Evolutionary conservation across 23 red algal species (phyloP), one percentile per base, ranked within the genome.

Genomic region (Chondrus crispus): DNA sequence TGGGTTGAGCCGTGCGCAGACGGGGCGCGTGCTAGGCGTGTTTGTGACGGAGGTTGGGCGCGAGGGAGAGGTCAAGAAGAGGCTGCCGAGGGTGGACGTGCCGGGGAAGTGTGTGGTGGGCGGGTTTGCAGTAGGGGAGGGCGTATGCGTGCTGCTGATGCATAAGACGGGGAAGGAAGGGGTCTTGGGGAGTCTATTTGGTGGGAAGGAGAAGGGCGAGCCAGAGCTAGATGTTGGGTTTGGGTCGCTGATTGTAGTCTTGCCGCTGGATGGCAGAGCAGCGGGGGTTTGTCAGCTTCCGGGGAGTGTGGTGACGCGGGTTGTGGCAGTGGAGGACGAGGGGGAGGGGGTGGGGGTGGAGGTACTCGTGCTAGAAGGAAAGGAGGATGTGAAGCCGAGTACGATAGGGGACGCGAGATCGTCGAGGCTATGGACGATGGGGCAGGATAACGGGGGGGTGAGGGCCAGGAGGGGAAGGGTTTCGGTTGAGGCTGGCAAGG

Each of bases 1-100:
- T 9, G 69, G 85, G 9, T 7, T 88, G 22, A 54, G 85, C 19
- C 64, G 85, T 5, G 52, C 64, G 13, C 45, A 39, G 35, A 32
- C 62, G 12, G 85, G 85, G 8, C 38, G 47, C 24, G 43, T 88
- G 20, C 42, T 71, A 4, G 85, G 85, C 28, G 85, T 43, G 20
- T 88, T 88, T 76, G 68, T 88, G 16, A 16, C 9, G 19, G 85
- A 88, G 39, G 41, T 73, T 24, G 85, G 68, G 29, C 36, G 45
- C 43, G 44, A 77, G 32, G 32, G 43, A 26, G 38, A 77, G 44
- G 71, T 77, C 43, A 20, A 24, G 9, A 35, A 24, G 19, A 42
- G 71, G 13, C n/a, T 46, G 26, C 37, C 37, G 9, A 77, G 28
- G 26, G 44, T 77, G 26, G 10, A 42, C 32, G n/a, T 77, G 22